Evolutionary conservation across 345 rosid species (phyloP).

Genomic region (Euphorbia peplus): DNA sequence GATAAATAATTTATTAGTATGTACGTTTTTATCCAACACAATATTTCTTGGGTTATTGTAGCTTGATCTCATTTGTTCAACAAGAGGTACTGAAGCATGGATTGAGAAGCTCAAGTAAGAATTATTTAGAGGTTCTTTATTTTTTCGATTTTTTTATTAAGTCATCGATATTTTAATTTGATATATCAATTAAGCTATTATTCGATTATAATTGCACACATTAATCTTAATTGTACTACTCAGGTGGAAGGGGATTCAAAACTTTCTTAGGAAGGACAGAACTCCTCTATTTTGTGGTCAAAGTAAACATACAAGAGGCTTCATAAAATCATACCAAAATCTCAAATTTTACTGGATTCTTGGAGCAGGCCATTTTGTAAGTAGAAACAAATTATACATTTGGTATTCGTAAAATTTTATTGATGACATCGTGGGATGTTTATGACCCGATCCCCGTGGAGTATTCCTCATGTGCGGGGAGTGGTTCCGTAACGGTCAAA

Average conservation of each 20-base stretch:
- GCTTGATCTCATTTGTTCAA: conserved; percentile 86
- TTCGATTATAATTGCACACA: neutral
- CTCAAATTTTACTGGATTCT: conserved; percentile 87
- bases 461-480: too few species aligned
- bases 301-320: conserved; percentile 47
- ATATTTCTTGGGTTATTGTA: conserved; percentile 16
- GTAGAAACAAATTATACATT: conserved; percentile 10
- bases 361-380: conserved; percentile 94
- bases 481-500: too few species aligned
- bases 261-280: conserved; percentile 42
- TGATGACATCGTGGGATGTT: too few species aligned
- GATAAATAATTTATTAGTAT: neutral
- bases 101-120: conserved; percentile 77
- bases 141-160: too few species aligned
- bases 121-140: neutral
- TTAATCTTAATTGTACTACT: neutral
- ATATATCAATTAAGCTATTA: too few species aligned
- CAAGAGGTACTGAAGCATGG: conserved; percentile 87
- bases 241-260: conserved; percentile 74
- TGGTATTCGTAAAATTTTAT: too few species aligned
- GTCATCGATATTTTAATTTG: too few species aligned
- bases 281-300: conserved; percentile 51
- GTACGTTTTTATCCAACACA: neutral
- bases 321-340: conserved; percentile 65
- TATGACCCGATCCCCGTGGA: too few species aligned